Evolutionary conservation across 2,329 filamentous ascomycete genomes (phyloP).

Genomic region (Aureobasidium mangrovei): DNA sequence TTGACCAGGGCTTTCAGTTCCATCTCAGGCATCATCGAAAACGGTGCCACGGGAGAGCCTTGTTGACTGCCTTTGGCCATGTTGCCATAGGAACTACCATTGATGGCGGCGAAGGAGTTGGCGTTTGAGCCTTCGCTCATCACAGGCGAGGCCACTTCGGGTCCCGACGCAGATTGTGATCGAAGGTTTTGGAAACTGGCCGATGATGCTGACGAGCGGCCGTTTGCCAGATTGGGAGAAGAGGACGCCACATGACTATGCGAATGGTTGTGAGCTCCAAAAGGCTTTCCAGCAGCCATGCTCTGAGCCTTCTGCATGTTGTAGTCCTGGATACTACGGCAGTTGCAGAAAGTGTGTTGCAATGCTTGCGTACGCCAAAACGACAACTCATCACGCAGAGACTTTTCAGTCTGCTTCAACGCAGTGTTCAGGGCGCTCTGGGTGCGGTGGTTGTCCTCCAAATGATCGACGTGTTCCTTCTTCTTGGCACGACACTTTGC

Average conservation of each 20-base stretch:
- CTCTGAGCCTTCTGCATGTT: slow-evolving; percentile 25
- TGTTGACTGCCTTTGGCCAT: neutral
- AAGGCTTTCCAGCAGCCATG: neutral
- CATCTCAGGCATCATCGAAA: neutral
- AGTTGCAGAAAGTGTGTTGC: slow-evolving; percentile 27
- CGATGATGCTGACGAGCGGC: neutral
- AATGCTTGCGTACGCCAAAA: slow-evolving; percentile 26
- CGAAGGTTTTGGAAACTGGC: neutral
- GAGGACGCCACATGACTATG: neutral
- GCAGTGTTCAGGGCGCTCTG: slow-evolving; percentile 26
- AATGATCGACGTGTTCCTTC: slow-evolving; percentile 46
- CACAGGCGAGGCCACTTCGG: neutral
- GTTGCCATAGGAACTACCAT: neutral
- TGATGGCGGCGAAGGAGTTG: neutral
- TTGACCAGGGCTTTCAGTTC: neutral
- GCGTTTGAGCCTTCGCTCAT: neutral
- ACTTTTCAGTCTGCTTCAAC: slow-evolving; percentile 25
- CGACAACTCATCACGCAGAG: slow-evolving; percentile 26
- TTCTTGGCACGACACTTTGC: slow-evolving; percentile 67
- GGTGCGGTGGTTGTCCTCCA: slow-evolving; percentile 40
- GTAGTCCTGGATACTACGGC: slow-evolving; percentile 25
- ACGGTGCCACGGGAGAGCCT: neutral
- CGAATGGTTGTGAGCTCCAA: no score
- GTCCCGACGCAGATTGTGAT: neutral
- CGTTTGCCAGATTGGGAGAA: neutral